Evolutionary conservation across 345 rosid genomes (phyloP), one percentile per base, ranked within the genome.

Genomic region (Citrus unshiu): DNA sequence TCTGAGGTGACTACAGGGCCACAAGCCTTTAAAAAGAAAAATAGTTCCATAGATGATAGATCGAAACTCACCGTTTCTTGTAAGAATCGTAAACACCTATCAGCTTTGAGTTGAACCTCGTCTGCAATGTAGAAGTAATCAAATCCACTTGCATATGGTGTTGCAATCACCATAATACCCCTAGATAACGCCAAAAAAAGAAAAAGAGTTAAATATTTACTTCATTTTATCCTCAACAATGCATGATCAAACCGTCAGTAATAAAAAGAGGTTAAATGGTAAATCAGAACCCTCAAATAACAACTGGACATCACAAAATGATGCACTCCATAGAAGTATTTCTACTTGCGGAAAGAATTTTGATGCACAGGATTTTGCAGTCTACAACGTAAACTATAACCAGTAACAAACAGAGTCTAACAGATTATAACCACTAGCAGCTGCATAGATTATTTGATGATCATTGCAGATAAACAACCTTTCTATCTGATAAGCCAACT

Each of bases 61-160:
- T 14, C 32, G 37, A 56, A 81, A 85, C 97, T 86, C 82, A 96
- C 99, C 5, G 88, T 74, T 74, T 92, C 99, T 72, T 89, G 89
- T 61, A 96, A 88, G 79, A 82, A 87, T 58, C 97, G 90, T 72
- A 84, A 86, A 78, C 97, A 94, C 84, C 97, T 90, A 82, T 94
- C 98, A 79, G 88, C 92, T 89, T 96, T 96, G 83, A 91, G 91
- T 80, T 96, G 97, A 72, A 90, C 98, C 90, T 96, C 97, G 85
- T 94, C 97, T n/a, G 97, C 97, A 77, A 94, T 94, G 81, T 77
- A 82, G 89, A 96, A 94, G 86, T 96, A 91, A 86, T 94, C 99
- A 72, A 94, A 94, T 75, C 99, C 98, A 88, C 99, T 94, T 72
- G 97, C 89, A 88, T 93, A 94, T 9, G 99, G 99, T 66, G 99